Evolutionary conservation across 495 filamentous ascomycete genomes (phyloP), one percentile per base, ranked within the genome.

Genomic region (Thermothielavioides terrestris): DNA sequence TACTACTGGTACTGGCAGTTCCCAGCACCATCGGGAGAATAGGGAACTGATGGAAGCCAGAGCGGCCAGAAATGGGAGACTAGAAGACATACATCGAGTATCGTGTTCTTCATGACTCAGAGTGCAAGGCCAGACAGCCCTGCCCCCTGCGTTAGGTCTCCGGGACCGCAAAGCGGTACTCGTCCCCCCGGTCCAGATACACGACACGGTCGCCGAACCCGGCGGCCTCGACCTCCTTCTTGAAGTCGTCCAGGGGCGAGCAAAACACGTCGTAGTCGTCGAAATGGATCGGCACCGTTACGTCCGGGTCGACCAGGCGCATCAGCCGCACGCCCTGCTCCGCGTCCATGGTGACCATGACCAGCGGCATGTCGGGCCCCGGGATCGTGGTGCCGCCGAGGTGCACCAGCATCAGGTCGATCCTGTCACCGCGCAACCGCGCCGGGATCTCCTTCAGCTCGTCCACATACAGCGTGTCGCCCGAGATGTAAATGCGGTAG

Each of bases 271-370:
- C 72, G 58, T 86, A 86, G 48, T 85, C 83, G 55, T 86, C 81
- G 62, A 75, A 84, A 59, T 86, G 83, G 17, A 85, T 74, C 27
- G 82, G 84, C n/a, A 86, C 76, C 30, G 78, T 82, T 35, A 85
- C 48, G 28, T 84, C 79, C 35, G 84, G 79, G 12, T 80, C 65
- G 1, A 86, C 67, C 31, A 85, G 41, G 53, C 68, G 59, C 61
- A 86, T 77, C 48, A 85, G 61, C 66, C 79, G 55, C 6, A 84
- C 55, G 0, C 83, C 81, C 63, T 84, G 77, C 61, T 68, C 65
- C 9, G 73, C 84, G 53, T 86, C 83, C 84, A 86, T 87, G 0
- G 79, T 85, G n/a, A 85, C 76, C 80, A 83, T 84, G 8, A 85
- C 44, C 45, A 84, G 59, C 23, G 78, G 77, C 55, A 79, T 35